phyloP scores from a whole-genome alignment of 495 filamentous ascomycete genomes.

The Penicillium atrosanguineum region DNA sequence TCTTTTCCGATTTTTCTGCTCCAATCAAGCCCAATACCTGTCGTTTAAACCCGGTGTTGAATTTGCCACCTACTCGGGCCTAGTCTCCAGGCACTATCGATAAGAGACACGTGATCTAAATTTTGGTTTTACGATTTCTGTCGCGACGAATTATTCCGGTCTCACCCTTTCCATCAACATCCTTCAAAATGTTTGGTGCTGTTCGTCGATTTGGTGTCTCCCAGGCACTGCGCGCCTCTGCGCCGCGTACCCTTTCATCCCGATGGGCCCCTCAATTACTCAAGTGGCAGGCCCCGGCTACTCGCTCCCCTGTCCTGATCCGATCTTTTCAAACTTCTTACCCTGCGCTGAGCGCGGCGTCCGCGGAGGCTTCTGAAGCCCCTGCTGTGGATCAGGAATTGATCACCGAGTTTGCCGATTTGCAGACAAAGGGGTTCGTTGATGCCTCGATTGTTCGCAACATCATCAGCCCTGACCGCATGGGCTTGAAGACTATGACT shows the following conservation, averaged over 20 bases:
- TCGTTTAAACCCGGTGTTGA: neutral
- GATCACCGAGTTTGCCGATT: constrained; percentile 68
- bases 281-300: constrained; percentile 29
- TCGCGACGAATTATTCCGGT: constrained; percentile 1
- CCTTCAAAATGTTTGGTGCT: constrained; percentile 39
- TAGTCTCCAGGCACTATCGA: constrained; percentile 15
- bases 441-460: constrained; percentile 61
- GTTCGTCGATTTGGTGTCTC: constrained; percentile 41
- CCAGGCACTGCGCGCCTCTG: constrained; percentile 37
- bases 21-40: neutral
- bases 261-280: constrained; percentile 28
- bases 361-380: constrained; percentile 15
- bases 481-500: constrained; percentile 84
- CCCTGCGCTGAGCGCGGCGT: constrained; percentile 19
- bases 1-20: neutral
- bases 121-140: constrained; percentile 17
- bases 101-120: constrained; percentile 24
- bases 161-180: neutral
- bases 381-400: constrained; percentile 18
- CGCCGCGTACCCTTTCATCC: constrained; percentile 27
- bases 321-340: constrained; percentile 36
- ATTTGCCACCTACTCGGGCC: neutral
- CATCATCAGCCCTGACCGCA: constrained; percentile 58
- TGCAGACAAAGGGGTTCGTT: constrained; percentile 61
- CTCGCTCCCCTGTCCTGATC: constrained; percentile 15